Conservation (phyloP, 2,329 filamentous ascomycete genomes). For the Ciborinia camelliae region DNA sequence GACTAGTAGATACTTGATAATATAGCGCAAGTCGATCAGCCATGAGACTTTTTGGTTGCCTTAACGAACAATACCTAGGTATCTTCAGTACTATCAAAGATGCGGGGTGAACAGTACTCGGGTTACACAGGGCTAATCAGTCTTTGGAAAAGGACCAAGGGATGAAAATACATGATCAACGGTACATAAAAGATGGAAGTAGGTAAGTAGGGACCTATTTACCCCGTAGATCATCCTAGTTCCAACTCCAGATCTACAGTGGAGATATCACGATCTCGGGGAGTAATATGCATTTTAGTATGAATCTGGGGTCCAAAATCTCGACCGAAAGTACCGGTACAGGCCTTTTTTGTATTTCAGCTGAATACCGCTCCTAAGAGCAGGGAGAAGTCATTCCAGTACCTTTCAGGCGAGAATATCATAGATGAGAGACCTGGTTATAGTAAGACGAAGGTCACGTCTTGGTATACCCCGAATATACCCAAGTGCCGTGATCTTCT, state of each 20-base stretch:
- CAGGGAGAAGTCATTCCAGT: background rate
- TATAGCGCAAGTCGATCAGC: background rate
- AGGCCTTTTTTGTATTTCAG: background rate
- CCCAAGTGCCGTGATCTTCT: background rate
- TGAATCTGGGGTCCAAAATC: background rate
- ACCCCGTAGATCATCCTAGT: no score
- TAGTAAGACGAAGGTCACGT: background rate
- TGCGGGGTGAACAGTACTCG: background rate
- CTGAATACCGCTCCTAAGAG: background rate
- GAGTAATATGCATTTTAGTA: background rate
- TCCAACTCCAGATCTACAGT: background rate
- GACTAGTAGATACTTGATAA: background rate
- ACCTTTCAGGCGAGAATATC: background rate
- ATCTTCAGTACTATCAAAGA: background rate
- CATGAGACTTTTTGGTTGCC: background rate
- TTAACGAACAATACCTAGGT: no score
- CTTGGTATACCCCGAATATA: background rate
- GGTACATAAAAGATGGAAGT: background rate
- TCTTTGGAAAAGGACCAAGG: background rate
- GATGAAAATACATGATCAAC: background rate
- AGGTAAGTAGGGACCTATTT: constrained; percentile 6
- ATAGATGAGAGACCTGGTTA: background rate
- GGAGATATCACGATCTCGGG: background rate
- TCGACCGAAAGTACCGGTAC: constrained; percentile 1
- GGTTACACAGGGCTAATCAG: background rate